These are phyloP conservation scores for Brassica nigra DNA, from an alignment of 345 rosid genomes.

Conservation along the genomic window DNA sequence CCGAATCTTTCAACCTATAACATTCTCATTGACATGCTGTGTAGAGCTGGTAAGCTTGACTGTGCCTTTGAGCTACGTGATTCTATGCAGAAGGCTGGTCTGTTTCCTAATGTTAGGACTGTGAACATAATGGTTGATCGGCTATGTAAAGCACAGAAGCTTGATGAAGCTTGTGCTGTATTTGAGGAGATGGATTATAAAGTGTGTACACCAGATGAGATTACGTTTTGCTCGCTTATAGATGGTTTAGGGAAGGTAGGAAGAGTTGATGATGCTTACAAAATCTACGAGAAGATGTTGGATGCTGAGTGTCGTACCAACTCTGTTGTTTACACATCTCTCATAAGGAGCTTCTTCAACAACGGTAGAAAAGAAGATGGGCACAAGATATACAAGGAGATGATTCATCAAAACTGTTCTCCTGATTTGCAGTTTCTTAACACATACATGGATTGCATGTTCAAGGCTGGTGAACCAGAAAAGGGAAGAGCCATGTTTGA, in stretches of 20 bases:
- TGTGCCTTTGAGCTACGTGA: conserved; percentile 68
- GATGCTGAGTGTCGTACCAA: conserved; percentile 61
- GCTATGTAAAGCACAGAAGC: conserved; percentile 82
- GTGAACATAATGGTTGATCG: conserved; percentile 92
- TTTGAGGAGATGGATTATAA: conserved; percentile 78
- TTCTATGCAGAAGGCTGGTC: conserved; percentile 80
- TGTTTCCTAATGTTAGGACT: conserved; percentile 84
- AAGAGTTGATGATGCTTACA: conserved; percentile 87
- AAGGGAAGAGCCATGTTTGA: conserved; percentile 82
- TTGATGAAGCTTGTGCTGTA: conserved; percentile 78
- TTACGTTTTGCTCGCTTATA: conserved; percentile 88
- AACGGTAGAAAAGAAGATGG: conserved; percentile 88
- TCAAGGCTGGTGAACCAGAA: conserved; percentile 83
- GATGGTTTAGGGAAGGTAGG: conserved; percentile 92
- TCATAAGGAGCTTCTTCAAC: conserved; percentile 80
- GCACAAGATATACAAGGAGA: conserved; percentile 90
- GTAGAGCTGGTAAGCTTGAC: conserved; percentile 70
- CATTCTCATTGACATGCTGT: conserved; percentile 78
- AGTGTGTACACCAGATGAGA: conserved; percentile 70
- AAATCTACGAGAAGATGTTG: conserved; percentile 83
- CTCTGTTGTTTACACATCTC: conserved; percentile 77
- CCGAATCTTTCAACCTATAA: conserved; percentile 83
- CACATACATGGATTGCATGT: conserved; percentile 90
- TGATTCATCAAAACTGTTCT: conserved; percentile 61
- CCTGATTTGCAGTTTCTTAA: conserved; percentile 85